Evolutionary conservation across 192 early-diverging fungal species (phyloP).

Genomic region (Umbelopsis vinacea): DNA sequence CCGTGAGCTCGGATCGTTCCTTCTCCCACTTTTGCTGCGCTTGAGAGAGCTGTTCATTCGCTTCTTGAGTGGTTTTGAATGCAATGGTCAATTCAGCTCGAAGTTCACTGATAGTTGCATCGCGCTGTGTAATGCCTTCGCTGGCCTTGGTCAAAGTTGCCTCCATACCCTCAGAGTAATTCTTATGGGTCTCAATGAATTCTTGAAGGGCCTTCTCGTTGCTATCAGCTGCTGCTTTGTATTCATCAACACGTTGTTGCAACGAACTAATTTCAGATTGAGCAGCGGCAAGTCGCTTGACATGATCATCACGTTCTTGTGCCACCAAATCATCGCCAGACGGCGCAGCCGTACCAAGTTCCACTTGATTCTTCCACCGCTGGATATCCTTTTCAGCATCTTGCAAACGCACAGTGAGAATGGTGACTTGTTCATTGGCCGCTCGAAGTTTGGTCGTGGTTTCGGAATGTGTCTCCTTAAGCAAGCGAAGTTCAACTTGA

Average conservation of each 20-base stretch:
- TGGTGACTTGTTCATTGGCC: constrained; percentile 18
- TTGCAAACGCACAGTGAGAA: constrained; percentile 7
- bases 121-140: constrained; percentile 14
- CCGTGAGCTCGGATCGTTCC: not conserved
- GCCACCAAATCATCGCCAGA: not conserved
- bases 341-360: not conserved
- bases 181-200: constrained; percentile 10
- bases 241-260: constrained; percentile 5
- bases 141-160: constrained; percentile 8
- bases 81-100: not conserved
- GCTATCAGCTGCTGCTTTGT: constrained; percentile 16
- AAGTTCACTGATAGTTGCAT: constrained; percentile 13
- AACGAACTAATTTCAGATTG: constrained; percentile 1
- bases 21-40: constrained; percentile 21
- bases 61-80: not conserved
- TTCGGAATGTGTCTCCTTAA: constrained; percentile 10
- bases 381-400: constrained; percentile 19
- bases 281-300: constrained; percentile 8
- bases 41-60: constrained; percentile 20
- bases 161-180: constrained; percentile 19
- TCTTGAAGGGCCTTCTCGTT: constrained; percentile 20
- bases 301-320: constrained; percentile 17
- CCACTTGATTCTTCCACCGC: constrained; percentile 1
- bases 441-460: constrained; percentile 1
- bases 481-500: constrained; percentile 8